Conservation (phyloP, 2,329 filamentous ascomycete species). For the Colletotrichum sp. region DNA sequence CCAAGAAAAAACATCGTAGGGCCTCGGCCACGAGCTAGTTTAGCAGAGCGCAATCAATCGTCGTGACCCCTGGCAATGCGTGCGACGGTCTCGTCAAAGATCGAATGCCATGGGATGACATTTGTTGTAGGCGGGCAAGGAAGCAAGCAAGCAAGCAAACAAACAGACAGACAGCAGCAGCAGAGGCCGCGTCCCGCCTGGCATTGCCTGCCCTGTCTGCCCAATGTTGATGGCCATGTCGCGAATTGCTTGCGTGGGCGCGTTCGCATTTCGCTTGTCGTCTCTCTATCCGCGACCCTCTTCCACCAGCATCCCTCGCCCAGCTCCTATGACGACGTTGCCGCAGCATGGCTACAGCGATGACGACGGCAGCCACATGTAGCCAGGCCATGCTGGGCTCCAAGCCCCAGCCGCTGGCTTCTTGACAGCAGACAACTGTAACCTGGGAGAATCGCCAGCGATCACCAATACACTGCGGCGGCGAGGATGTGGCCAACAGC, state of each 20-base stretch:
- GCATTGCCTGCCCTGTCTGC: neutral
- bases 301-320: neutral
- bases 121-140: neutral
- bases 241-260: neutral
- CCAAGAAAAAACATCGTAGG: neutral
- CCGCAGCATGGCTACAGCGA: neutral
- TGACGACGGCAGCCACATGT: conserved; percentile 17
- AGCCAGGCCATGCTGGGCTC: neutral
- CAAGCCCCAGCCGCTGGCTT: neutral
- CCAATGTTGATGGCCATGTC: neutral
- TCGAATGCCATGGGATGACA: conserved; percentile 8
- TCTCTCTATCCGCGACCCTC: neutral
- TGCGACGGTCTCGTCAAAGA: neutral
- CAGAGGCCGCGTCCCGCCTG: neutral
- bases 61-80: neutral
- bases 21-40: conserved; percentile 1
- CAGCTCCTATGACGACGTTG: neutral
- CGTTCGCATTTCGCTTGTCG: neutral
- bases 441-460: neutral
- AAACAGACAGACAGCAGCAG: neutral
- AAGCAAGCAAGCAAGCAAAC: neutral
- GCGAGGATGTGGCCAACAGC: neutral
- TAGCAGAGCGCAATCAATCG: neutral
- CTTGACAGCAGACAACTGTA: neutral
- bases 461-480: neutral